Evolutionary conservation across 169 alveolate genomes (phyloP).

Genomic region (Eimeria sp.): DNA sequence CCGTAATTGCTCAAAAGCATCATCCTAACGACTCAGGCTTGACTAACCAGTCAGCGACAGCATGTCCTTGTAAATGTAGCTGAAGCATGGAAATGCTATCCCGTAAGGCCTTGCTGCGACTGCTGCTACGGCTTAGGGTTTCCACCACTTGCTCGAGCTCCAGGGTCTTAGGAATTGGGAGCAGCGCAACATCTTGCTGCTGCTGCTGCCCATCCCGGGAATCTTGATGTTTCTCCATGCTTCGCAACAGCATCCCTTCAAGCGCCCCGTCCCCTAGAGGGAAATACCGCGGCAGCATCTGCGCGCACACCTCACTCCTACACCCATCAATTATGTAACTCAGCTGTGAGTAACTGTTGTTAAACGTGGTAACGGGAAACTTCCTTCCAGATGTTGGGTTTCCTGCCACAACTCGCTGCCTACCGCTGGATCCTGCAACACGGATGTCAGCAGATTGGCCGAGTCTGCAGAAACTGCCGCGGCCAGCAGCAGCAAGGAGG

Average conservation of each 20-base stretch:
- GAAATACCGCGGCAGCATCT: constrained; percentile 51
- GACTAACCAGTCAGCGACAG: constrained; percentile 20
- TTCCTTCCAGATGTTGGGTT: background rate
- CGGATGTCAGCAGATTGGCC: constrained; percentile 4
- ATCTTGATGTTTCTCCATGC: constrained; percentile 17
- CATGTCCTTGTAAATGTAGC: background rate
- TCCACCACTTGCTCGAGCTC: constrained; percentile 25
- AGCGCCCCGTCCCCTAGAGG: constrained; percentile 15
- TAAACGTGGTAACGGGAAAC: background rate
- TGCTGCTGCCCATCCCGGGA: constrained; percentile 19
- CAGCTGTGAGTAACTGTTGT: background rate
- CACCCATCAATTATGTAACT: background rate
- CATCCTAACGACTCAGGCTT: background rate
- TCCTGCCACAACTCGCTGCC: background rate
- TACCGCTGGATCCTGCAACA: constrained; percentile 43
- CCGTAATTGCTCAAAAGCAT: background rate
- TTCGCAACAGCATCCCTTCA: constrained; percentile 43
- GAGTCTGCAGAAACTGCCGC: constrained; percentile 67
- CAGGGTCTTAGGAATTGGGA: constrained; percentile 33
- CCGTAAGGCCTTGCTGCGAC: constrained; percentile 13
- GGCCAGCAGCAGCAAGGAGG: constrained; percentile 48
- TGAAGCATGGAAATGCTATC: constrained; percentile 23
- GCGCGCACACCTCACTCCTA: background rate
- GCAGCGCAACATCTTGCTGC: background rate
- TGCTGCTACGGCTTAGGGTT: constrained; percentile 2